phyloP scores from a whole-genome alignment of 768 basidiomycete species.

The Crepidotus variabilis region DNA sequence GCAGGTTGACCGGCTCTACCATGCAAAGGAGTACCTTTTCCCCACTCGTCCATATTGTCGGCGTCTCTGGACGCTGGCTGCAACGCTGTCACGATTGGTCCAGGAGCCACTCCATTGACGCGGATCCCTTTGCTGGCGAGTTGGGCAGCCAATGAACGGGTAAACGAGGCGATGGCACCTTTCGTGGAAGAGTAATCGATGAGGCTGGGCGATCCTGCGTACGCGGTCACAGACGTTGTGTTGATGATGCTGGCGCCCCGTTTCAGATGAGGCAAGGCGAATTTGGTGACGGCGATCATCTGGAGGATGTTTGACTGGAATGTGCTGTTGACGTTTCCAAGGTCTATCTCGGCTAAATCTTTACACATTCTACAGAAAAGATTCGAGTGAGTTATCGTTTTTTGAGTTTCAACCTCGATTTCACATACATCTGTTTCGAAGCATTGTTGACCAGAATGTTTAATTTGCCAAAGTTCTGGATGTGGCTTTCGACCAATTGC shows the following conservation, averaged over 20 bases:
- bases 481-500: constrained; percentile 42
- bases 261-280: constrained; percentile 54
- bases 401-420: not conserved
- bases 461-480: constrained; percentile 39
- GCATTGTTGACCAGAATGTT: constrained; percentile 64
- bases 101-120: constrained; percentile 51
- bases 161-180: constrained; percentile 56
- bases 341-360: constrained; percentile 43
- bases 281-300: constrained; percentile 56
- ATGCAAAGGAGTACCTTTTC: constrained; percentile 44
- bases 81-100: constrained; percentile 55
- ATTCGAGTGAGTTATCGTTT: not conserved
- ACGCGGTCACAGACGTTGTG: constrained; percentile 56
- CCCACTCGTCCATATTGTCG: constrained; percentile 55
- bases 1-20: constrained; percentile 49
- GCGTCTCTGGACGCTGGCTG: constrained; percentile 51
- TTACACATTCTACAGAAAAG: constrained; percentile 30
- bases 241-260: constrained; percentile 59
- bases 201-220: constrained; percentile 31
- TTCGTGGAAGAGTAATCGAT: constrained; percentile 58
- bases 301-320: constrained; percentile 56
- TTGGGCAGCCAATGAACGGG: constrained; percentile 49
- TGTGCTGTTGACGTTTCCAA: constrained; percentile 50
- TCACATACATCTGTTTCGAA: constrained; percentile 37
- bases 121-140: constrained; percentile 54